These are phyloP conservation scores for Blastomyces silverae DNA, from an alignment of 2,329 filamentous ascomycete species.

Conservation along the genomic window DNA sequence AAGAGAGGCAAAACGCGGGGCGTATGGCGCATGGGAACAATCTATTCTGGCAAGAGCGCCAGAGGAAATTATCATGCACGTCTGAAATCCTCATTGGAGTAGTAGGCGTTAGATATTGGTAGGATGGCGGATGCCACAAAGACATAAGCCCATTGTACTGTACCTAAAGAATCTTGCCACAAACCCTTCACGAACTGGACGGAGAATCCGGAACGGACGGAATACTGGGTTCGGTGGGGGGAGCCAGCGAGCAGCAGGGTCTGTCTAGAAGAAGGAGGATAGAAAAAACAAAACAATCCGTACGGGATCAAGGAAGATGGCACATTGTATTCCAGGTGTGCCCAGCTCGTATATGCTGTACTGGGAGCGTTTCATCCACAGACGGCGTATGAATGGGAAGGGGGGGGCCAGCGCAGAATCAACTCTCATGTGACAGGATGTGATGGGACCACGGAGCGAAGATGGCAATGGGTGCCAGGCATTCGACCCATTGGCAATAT, in stretches of 20 bases:
- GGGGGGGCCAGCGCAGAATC: background rate
- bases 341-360: conserved; percentile 12
- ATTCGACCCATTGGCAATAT: background rate
- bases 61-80: background rate
- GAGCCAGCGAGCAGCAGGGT: background rate
- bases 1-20: background rate
- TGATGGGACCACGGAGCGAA: background rate
- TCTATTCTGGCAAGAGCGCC: background rate
- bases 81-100: background rate
- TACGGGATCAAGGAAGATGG: background rate
- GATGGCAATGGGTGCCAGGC: background rate
- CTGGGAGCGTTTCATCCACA: background rate
- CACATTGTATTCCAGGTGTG: background rate
- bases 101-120: background rate
- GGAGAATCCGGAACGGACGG: background rate
- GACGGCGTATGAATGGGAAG: conserved; percentile 1
- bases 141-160: background rate
- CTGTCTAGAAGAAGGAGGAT: background rate
- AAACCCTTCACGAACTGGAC: background rate
- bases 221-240: background rate
- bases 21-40: background rate
- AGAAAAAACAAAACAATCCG: background rate
- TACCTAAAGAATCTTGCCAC: too few relatives aligned
- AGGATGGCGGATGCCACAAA: background rate
- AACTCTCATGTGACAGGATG: background rate